Conservation (phyloP, 2,329 filamentous ascomycete genomes). For the Penicillium sp. region DNA sequence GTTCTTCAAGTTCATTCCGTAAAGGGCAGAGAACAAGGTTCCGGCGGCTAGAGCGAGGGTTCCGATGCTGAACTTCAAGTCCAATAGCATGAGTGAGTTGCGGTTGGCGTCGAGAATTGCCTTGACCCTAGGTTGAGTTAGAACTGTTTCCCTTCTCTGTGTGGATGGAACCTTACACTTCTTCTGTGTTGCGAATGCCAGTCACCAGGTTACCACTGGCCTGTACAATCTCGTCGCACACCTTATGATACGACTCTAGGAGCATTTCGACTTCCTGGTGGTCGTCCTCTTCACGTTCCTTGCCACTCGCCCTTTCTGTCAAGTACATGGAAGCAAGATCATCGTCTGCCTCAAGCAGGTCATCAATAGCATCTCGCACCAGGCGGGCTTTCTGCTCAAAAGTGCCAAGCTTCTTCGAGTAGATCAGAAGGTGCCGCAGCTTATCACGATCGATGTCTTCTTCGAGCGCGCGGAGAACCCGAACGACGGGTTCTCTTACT, state of each 20-base stretch:
- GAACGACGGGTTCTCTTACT: conserved; percentile 85
- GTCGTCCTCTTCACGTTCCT: conserved; percentile 70
- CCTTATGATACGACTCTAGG: conserved; percentile 93
- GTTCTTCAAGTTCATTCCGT: conserved; percentile 99
- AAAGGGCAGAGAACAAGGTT: conserved; percentile 95
- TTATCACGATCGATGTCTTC: conserved; percentile 96
- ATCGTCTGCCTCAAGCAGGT: conserved; percentile 91
- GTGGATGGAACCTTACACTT: conserved; percentile 63
- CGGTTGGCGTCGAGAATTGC: conserved; percentile 97
- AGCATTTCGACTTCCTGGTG: conserved; percentile 97
- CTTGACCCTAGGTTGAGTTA: conserved; percentile 61
- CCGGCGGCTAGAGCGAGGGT: conserved; percentile 92
- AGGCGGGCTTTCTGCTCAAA: conserved; percentile 96
- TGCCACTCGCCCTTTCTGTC: conserved; percentile 75
- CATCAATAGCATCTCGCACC: conserved; percentile 89
- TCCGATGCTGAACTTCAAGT: conserved; percentile 92
- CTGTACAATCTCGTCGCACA: conserved; percentile 96
- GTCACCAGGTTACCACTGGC: conserved; percentile 88
- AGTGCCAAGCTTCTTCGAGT: conserved; percentile 91
- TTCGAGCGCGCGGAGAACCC: conserved; percentile 82
- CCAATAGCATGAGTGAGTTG: conserved; percentile 94
- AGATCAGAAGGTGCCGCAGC: conserved; percentile 79
- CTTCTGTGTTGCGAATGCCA: conserved; percentile 94
- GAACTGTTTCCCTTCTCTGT: neutral
- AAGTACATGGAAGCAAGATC: conserved; percentile 94